phyloP scores from a whole-genome alignment of 208 protist species.

The Jaenimonas drosophilae region DNA sequence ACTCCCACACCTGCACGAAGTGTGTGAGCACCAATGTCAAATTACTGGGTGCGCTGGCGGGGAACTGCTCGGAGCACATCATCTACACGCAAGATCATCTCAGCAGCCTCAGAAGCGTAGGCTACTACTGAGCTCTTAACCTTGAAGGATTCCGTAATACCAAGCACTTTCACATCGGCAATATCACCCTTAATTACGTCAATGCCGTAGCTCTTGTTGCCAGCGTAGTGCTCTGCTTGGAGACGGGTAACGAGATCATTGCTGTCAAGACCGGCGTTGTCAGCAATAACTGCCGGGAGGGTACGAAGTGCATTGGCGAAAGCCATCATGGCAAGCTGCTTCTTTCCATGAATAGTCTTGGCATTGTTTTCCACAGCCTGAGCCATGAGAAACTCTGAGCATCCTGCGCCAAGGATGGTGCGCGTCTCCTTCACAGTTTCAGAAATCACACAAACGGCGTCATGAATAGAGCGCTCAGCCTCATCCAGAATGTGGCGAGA shows the following conservation, averaged over 20 bases:
- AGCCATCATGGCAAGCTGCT: conserved; percentile 90
- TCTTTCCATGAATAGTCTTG: conserved; percentile 67
- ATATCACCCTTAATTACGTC: conserved; percentile 95
- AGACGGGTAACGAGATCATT: conserved; percentile 95
- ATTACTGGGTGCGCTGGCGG: conserved; percentile 77
- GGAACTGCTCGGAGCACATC: conserved; percentile 96
- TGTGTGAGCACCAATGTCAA: not conserved
- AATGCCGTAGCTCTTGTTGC: conserved; percentile 67
- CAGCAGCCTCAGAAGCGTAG: conserved; percentile 97
- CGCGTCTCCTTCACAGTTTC: conserved; percentile 94
- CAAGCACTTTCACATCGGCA: conserved; percentile 90
- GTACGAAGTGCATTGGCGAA: conserved; percentile 95
- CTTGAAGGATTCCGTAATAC: conserved; percentile 97
- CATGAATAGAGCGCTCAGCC: conserved; percentile 99
- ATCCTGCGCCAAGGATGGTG: conserved; percentile 96
- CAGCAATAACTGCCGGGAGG: conserved; percentile 96
- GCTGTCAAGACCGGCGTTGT: conserved; percentile 97
- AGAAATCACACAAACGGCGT: conserved; percentile 99
- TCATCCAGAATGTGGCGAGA: conserved; percentile 99
- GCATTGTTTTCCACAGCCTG: conserved; percentile 96
- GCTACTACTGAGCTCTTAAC: conserved; percentile 97
- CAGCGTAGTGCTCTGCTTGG: conserved; percentile 70
- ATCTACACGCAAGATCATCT: conserved; percentile 99
- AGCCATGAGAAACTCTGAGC: conserved; percentile 98
- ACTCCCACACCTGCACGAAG: too few relatives aligned